These are phyloP conservation scores for Mycena belliarum DNA, from an alignment of 768 basidiomycete genomes.

Conservation along the genomic window DNA sequence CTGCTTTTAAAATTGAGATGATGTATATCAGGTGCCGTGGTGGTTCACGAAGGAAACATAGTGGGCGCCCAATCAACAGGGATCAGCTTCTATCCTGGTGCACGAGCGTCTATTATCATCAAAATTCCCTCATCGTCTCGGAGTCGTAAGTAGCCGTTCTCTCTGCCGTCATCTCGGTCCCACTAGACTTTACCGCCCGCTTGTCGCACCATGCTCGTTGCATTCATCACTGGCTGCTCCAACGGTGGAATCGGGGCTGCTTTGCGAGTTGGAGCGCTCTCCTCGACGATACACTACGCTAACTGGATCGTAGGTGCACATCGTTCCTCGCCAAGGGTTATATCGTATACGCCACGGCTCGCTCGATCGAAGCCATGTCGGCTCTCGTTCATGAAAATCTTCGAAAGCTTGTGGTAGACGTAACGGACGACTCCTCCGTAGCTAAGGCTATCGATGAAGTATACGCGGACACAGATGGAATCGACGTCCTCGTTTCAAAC, in stretches of 20 bases:
- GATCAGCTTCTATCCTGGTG: too few relatives aligned
- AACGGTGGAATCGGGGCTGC: constrained; percentile 52
- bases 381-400: constrained; percentile 38
- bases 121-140: too few relatives aligned
- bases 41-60: too few relatives aligned
- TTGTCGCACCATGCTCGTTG: constrained; percentile 31
- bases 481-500: constrained; percentile 57
- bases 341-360: constrained; percentile 55
- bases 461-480: constrained; percentile 42
- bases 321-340: constrained; percentile 45
- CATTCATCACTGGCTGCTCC: constrained; percentile 53
- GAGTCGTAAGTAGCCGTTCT: too few relatives aligned
- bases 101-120: too few relatives aligned
- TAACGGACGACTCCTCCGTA: constrained; percentile 42
- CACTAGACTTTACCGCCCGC: too few relatives aligned
- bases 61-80: too few relatives aligned
- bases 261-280: constrained; percentile 32
- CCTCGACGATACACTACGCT: constrained; percentile 18
- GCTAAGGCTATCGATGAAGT: constrained; percentile 38
- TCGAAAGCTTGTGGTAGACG: constrained; percentile 43
- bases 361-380: constrained; percentile 45
- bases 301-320: constrained; percentile 33
- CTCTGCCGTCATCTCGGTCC: too few relatives aligned
- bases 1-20: too few relatives aligned
- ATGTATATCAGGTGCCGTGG: too few relatives aligned